Conservation (phyloP, 192 early-diverging fungal genomes). For the Backusella parvicylindrica region DNA sequence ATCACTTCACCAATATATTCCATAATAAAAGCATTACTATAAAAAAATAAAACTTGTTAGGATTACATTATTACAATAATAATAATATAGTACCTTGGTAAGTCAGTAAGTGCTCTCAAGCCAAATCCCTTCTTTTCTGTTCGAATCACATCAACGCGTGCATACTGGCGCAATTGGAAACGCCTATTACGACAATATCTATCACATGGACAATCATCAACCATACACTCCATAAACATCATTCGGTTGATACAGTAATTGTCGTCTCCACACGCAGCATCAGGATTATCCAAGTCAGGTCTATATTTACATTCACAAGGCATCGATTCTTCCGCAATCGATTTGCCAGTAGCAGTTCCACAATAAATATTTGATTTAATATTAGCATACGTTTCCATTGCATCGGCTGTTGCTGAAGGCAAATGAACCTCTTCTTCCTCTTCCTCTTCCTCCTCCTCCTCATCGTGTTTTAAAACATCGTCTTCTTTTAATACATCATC, state of each 20-base stretch:
- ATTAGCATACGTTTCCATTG: constrained; percentile 59
- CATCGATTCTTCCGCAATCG: constrained; percentile 67
- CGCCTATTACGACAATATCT: constrained; percentile 88
- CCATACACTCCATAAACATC: constrained; percentile 89
- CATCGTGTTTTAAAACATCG: neutral
- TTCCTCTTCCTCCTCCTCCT: neutral
- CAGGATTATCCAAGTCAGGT: constrained; percentile 54
- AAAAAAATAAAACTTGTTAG: neutral
- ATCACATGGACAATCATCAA: constrained; percentile 84
- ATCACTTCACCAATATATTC: constrained; percentile 98
- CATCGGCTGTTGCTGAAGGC: constrained; percentile 45
- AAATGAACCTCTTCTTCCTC: neutral
- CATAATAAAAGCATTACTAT: constrained; percentile 89
- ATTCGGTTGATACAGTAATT: constrained; percentile 92
- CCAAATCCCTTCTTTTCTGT: constrained; percentile 95
- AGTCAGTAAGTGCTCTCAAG: constrained; percentile 63
- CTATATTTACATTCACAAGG: constrained; percentile 78
- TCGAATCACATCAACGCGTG: constrained; percentile 80
- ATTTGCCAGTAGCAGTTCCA: constrained; percentile 65
- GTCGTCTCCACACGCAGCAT: constrained; percentile 82
- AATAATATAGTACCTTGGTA: constrained; percentile 53
- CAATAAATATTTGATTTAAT: constrained; percentile 70
- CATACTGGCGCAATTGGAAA: constrained; percentile 84
- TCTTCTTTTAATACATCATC: neutral
- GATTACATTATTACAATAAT: neutral